Conservation (phyloP, 2,329 filamentous ascomycete genomes). For the Fusarium praegraminearum region DNA sequence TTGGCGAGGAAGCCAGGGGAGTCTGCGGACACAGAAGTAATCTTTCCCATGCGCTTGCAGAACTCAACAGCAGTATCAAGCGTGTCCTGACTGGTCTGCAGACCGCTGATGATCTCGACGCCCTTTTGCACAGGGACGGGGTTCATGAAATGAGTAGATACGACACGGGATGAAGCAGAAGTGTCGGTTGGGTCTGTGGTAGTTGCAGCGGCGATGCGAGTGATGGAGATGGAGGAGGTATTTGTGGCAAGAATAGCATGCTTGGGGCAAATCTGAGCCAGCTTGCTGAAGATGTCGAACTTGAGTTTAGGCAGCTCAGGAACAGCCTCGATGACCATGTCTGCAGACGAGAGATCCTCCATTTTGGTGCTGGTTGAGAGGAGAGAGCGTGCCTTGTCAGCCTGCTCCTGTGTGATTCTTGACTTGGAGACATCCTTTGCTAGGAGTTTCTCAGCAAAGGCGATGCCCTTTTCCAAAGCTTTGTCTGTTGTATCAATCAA, state of each 20-base stretch:
- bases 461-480: conserved; percentile 87
- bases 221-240: conserved; percentile 98
- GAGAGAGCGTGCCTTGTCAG: conserved; percentile 76
- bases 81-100: conserved; percentile 89
- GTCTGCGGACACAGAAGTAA: conserved; percentile 88
- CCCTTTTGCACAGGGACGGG: conserved; percentile 96
- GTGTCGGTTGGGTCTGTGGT: conserved; percentile 82
- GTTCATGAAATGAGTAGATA: conserved; percentile 99
- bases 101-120: conserved; percentile 94
- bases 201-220: conserved; percentile 90
- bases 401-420: conserved; percentile 83
- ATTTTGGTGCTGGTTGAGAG: conserved; percentile 79
- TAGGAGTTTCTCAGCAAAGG: conserved; percentile 93
- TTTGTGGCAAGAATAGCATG: conserved; percentile 96
- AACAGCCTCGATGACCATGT: conserved; percentile 98
- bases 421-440: conserved; percentile 93
- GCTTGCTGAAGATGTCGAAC: conserved; percentile 83
- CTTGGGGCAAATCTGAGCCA: conserved; percentile 83
- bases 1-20: conserved; percentile 96
- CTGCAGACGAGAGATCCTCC: conserved; percentile 81
- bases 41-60: conserved; percentile 92
- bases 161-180: conserved; percentile 84
- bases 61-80: conserved; percentile 86
- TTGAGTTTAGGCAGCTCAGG: conserved; percentile 93
- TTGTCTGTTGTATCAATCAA: conserved; percentile 87